phyloP scores from a whole-genome alignment of 2,329 filamentous ascomycete genomes.

The Coniochaeta sp. region DNA sequence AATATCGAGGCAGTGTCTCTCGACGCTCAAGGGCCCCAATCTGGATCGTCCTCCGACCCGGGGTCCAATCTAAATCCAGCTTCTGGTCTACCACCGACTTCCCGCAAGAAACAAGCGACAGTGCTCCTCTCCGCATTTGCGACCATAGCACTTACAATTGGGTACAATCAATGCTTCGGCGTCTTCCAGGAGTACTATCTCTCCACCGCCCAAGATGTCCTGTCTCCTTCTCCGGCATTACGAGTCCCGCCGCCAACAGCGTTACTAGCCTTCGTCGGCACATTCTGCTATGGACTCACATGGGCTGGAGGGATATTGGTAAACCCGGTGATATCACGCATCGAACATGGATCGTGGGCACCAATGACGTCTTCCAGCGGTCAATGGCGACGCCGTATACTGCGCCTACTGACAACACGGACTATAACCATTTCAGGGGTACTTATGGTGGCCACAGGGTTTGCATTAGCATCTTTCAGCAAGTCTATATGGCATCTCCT shows the following conservation, averaged over 20 bases:
- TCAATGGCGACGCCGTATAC: conserved; percentile 15
- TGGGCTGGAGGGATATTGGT: conserved; percentile 42
- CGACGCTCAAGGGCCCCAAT: too few species aligned
- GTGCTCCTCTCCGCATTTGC: conserved; percentile 36
- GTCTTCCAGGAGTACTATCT: conserved; percentile 43
- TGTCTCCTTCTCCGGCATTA: conserved; percentile 22
- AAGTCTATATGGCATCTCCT: conserved; percentile 32
- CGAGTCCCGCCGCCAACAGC: conserved; percentile 28
- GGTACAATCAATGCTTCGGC: conserved; percentile 41
- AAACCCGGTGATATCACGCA: conserved; percentile 37
- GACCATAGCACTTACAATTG: conserved; percentile 38
- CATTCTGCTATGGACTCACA: conserved; percentile 38
- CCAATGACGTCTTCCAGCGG: conserved; percentile 11
- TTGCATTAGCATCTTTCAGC: conserved; percentile 31
- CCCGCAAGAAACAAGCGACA: conserved; percentile 31
- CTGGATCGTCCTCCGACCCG: too few species aligned
- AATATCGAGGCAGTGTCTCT: too few species aligned
- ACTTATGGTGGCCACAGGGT: conserved; percentile 31
- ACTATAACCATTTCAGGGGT: conserved; percentile 33
- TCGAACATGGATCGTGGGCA: conserved; percentile 24
- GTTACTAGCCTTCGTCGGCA: conserved; percentile 40
- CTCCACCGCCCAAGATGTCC: conserved; percentile 29
- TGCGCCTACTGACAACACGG: conserved; percentile 21
- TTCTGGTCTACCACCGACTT: conserved; percentile 23
- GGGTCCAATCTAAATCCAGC: conserved; percentile 5